phyloP scores from a whole-genome alignment of 768 basidiomycete genomes.

The Amanita phalloides region DNA sequence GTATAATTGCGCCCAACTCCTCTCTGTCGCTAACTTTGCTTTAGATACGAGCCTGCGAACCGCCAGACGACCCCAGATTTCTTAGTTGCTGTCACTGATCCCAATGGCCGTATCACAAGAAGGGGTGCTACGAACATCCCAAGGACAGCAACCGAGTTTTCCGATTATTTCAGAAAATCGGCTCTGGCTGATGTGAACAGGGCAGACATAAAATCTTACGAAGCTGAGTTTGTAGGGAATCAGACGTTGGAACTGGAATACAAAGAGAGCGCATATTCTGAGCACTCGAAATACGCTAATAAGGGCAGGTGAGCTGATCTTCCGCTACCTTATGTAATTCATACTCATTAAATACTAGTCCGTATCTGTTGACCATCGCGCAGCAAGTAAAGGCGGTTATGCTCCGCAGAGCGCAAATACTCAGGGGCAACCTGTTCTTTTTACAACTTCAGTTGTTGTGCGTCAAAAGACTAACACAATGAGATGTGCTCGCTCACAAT shows the following conservation, averaged over 20 bases:
- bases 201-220: constrained; percentile 38
- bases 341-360: constrained; percentile 12
- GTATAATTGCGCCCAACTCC: background rate
- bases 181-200: constrained; percentile 14
- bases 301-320: constrained; percentile 9
- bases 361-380: constrained; percentile 27
- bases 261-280: constrained; percentile 32
- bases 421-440: constrained; percentile 21
- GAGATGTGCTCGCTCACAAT: constrained; percentile 8
- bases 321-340: background rate
- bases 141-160: constrained; percentile 40
- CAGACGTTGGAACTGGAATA: constrained; percentile 27
- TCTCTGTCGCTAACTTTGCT: background rate
- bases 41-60: constrained; percentile 35
- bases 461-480: constrained; percentile 14
- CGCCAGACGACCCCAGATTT: constrained; percentile 61
- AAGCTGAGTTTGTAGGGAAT: constrained; percentile 29
- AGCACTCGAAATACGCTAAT: constrained; percentile 34
- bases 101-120: constrained; percentile 37
- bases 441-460: constrained; percentile 18
- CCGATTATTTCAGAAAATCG: constrained; percentile 17
- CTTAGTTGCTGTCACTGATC: constrained; percentile 49
- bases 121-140: constrained; percentile 16
- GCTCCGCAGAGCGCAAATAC: constrained; percentile 28
- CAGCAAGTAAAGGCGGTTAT: constrained; percentile 34